Evolutionary conservation across 192 early-diverging fungal genomes (phyloP), one percentile per base, ranked within the genome.

Genomic region (Coemansia sp.): DNA sequence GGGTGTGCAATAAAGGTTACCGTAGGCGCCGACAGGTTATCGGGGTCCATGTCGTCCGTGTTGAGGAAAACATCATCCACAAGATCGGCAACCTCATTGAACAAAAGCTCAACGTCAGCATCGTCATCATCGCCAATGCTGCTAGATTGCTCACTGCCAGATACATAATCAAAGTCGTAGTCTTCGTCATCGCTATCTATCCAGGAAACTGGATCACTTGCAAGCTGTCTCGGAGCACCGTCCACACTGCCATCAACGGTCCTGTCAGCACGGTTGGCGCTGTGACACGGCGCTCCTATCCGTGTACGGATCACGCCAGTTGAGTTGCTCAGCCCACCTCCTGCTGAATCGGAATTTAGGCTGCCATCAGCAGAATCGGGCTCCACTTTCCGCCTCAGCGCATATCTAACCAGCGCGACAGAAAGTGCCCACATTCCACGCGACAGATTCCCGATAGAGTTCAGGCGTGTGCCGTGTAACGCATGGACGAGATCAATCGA

Each of bases 1-100:
- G 71, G 67, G 63, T 77, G 77, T 0, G 74, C 77, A 56, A 78
- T 76, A 58, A 84, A 68, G 0, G 78, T 56, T 33, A 66, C 72
- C 0, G 69, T 62, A 0, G 74, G 75, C 6, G 69, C 71, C 23
- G 81, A 69, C 33, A 65, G 72, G 36, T 69, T 73, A 14, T 69
- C 55, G 36, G 65, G 57, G 53, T 68, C 36, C 6, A 48, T 61
- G 35, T 72, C 68, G 26, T 66, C 48, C 7, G 76, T 56, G 23
- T 48, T 44, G 43, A 56, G 23, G 51, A 77, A 52, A 2, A 78
- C 68, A 39, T 78, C 76, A 55, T 69, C 75, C 14, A 68, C 77
- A 39, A 68, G 81, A 24, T 61, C 73, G 0, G 72, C 65, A 0
- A 72, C 63, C 52, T 77, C 77, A 20, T 51, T 35, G 35, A 9